These are phyloP conservation scores for Stemphylium vesicarium DNA, from an alignment of 2,329 filamentous ascomycete species.

Conservation along the genomic window DNA sequence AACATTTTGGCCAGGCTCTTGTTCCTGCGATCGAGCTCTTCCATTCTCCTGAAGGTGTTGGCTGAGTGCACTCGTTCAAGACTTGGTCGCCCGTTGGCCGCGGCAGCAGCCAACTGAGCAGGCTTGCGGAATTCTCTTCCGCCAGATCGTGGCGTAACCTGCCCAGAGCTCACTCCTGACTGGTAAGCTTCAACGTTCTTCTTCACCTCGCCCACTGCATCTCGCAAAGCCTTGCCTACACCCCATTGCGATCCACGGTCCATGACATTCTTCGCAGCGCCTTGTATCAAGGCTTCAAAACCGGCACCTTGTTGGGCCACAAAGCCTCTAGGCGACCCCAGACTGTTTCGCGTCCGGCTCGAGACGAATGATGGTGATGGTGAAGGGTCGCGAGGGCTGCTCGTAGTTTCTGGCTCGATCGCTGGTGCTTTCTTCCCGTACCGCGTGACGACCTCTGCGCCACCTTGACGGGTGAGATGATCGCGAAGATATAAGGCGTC, in stretches of 20 bases:
- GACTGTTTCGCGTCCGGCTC: constrained; percentile 34
- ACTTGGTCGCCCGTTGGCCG: constrained; percentile 21
- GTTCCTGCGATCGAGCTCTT: constrained; percentile 67
- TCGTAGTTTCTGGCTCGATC: constrained; percentile 32
- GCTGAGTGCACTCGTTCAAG: constrained; percentile 30
- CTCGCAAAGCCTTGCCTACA: constrained; percentile 80
- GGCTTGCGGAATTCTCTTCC: constrained; percentile 46
- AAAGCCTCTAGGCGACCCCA: constrained; percentile 37
- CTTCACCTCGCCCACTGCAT: constrained; percentile 78
- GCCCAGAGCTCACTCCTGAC: constrained; percentile 34
- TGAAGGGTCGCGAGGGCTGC: constrained; percentile 39
- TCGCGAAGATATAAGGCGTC: constrained; percentile 79
- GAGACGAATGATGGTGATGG: constrained; percentile 31
- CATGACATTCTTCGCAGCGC: constrained; percentile 76
- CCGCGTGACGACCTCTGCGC: constrained; percentile 70
- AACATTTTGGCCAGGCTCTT: constrained; percentile 71
- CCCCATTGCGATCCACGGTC: constrained; percentile 77
- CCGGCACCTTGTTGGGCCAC: constrained; percentile 45
- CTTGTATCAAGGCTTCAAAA: constrained; percentile 75
- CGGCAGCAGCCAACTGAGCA: constrained; percentile 28
- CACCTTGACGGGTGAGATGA: constrained; percentile 68
- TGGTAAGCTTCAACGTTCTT: constrained; percentile 76
- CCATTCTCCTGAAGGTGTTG: constrained; percentile 39
- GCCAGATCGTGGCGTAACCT: constrained; percentile 41
- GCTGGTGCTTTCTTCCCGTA: constrained; percentile 63